Evolutionary conservation across 2,329 filamentous ascomycete genomes (phyloP), one percentile per base, ranked within the genome.

Genomic region (Fusarium tupiense): DNA sequence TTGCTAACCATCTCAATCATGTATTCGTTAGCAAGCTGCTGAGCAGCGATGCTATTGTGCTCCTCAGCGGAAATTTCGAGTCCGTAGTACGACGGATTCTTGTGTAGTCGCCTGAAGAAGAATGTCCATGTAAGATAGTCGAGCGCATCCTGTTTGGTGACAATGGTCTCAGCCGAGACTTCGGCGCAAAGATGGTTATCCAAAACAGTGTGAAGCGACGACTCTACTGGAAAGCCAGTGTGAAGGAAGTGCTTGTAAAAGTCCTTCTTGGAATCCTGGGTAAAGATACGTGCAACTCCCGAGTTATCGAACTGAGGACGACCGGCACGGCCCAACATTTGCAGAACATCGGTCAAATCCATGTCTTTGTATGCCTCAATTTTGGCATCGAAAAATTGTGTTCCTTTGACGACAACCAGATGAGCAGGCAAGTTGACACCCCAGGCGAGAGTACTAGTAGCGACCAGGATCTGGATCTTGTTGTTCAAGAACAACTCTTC

Each of bases 221-320:
- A 98, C 82, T 99, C 96, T 17, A 99, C 96, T 0, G 96, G 97
- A 82, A 99, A 99, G 3, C 96, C 97, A 1, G 96, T 98, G 80
- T 99, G 96, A 62, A 99, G 84, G 85, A 99, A 99, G 84, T 99
- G 96, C 86, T 99, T 99, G 85, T 99, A 99, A 83, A 99, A 99
- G 68, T 97, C 94, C 84, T 99, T 99, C 87, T 98, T 99, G 6
- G 96, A 87, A 78, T 98, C 95, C 79, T 99, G 95, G 0, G 96
- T 99, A 80, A 99, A 98, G 80, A 99, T 99, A 37, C 96, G 92
- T 16, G 96, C 97, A 65, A 99, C 97, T 75, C 97, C 96, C 0
- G 95, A 97, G 61, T 92, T 93, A 82, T 99, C 96, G 81, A 99
- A 99, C 80, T 99, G 96, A 8, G 96, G 96, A 72, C 96, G 93